phyloP scores from a whole-genome alignment of 2,329 filamentous ascomycete species.

The Aureobasidium sp. region DNA sequence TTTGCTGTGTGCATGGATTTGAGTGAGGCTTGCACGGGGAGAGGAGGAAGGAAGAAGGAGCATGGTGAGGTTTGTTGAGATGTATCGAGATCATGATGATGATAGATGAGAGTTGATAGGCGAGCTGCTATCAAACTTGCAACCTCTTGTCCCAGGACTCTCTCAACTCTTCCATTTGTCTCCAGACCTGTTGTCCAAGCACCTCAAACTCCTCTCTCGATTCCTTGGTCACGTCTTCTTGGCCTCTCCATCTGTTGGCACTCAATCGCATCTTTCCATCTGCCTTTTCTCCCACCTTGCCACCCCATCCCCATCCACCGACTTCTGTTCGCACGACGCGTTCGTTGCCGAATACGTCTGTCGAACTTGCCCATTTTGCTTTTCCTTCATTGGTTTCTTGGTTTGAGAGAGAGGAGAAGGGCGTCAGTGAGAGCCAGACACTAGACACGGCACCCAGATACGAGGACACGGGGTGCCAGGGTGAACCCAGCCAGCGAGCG shows the following conservation, averaged over 20 bases:
- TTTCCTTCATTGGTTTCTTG: constrained; percentile 45
- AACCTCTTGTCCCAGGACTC: constrained; percentile 35
- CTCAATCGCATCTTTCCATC: constrained; percentile 37
- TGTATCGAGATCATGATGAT: not conserved
- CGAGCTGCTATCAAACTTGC: constrained; percentile 16
- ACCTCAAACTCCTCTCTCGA: constrained; percentile 64
- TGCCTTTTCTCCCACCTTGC: constrained; percentile 45
- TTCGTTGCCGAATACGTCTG: constrained; percentile 51
- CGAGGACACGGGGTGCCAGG: constrained; percentile 74
- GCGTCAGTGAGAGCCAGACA: constrained; percentile 69
- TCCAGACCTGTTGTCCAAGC: constrained; percentile 53
- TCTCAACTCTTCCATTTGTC: constrained; percentile 31
- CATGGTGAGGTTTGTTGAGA: not conserved
- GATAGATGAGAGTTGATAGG: not conserved
- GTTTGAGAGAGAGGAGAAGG: constrained; percentile 55
- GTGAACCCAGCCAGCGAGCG: constrained; percentile 70
- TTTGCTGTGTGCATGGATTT: not conserved
- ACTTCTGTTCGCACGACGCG: constrained; percentile 72
- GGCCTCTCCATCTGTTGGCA: constrained; percentile 52
- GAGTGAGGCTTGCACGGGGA: not conserved
- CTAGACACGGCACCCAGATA: constrained; percentile 72
- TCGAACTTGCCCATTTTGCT: constrained; percentile 80
- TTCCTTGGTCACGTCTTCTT: constrained; percentile 52
- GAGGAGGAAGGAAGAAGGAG: not conserved
- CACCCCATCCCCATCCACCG: constrained; percentile 70